Percentiles rank a stretch among this genome's conserved stretches.
These are phyloP conservation scores for Nemania serpens DNA, from an alignment of 2,329 filamentous ascomycete genomes.

Conservation along the genomic window DNA sequence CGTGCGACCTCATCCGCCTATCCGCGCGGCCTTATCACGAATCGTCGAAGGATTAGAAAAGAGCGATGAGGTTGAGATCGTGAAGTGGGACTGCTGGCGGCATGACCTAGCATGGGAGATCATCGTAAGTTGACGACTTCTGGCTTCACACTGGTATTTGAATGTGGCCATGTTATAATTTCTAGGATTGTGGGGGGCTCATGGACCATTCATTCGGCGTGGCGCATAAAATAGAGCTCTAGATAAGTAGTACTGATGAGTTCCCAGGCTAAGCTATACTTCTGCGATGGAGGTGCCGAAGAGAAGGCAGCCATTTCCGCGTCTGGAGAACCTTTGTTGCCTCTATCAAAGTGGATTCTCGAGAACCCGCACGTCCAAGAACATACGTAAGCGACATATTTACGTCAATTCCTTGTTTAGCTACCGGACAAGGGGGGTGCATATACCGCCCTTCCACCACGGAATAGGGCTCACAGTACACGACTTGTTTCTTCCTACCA, in stretches of 20 bases:
- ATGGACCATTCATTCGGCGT: background rate
- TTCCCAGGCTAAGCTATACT: slow-evolving; percentile 53
- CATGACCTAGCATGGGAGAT: slow-evolving; percentile 54
- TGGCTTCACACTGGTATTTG: slow-evolving; percentile 34
- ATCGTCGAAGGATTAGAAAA: slow-evolving; percentile 56
- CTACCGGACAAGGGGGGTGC: background rate
- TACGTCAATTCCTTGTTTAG: background rate
- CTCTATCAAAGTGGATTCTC: slow-evolving; percentile 63
- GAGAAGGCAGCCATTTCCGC: slow-evolving; percentile 54
- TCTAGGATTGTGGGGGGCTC: background rate
- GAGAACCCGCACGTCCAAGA: slow-evolving; percentile 52
- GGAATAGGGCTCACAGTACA: background rate
- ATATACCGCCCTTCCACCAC: background rate
- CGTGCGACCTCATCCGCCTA: slow-evolving; percentile 63
- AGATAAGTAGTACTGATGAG: background rate
- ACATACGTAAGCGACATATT: slow-evolving; percentile 37
- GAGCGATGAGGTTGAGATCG: slow-evolving; percentile 56
- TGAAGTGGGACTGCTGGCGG: slow-evolving; percentile 59
- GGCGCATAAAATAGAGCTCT: background rate
- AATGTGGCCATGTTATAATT: background rate
- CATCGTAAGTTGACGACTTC: slow-evolving; percentile 45
- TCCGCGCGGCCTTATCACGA: slow-evolving; percentile 59
- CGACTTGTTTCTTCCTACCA: background rate
- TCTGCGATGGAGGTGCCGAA: slow-evolving; percentile 63
- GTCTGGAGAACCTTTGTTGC: slow-evolving; percentile 61